These are phyloP conservation scores for Coemansia sp. DNA, from an alignment of 192 early-diverging fungal species.

Conservation along the genomic window DNA sequence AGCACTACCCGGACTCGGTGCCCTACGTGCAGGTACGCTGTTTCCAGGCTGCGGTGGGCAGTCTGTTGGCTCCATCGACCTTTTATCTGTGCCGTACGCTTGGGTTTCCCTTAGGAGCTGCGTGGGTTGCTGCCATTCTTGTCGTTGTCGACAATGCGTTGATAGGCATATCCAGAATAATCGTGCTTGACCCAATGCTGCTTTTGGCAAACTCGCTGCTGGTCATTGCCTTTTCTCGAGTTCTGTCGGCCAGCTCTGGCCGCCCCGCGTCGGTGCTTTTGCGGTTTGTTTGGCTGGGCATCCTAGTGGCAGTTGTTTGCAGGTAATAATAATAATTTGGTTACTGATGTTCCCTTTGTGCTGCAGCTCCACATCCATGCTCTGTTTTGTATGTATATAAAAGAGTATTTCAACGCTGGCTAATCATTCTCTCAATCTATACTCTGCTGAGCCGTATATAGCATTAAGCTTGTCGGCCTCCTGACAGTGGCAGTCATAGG, in stretches of 20 bases:
- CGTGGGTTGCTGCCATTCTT: conserved; percentile 67
- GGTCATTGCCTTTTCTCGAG: conserved; percentile 58
- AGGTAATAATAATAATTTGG: conserved; percentile 40
- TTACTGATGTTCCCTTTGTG: neutral
- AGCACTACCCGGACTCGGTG: conserved; percentile 76
- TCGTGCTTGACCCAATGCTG: conserved; percentile 92
- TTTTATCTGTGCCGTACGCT: conserved; percentile 57
- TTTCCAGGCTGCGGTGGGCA: conserved; percentile 72
- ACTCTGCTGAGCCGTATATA: conserved; percentile 18
- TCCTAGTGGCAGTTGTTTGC: conserved; percentile 69
- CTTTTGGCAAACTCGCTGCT: conserved; percentile 73
- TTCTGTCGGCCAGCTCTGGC: conserved; percentile 54
- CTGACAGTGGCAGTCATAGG: conserved; percentile 84
- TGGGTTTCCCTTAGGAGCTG: conserved; percentile 6
- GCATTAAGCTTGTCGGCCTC: conserved; percentile 92
- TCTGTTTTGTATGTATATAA: neutral
- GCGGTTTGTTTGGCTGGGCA: conserved; percentile 79
- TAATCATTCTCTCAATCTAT: neutral
- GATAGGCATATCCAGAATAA: conserved; percentile 76
- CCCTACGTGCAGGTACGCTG: conserved; percentile 80
- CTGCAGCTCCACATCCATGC: neutral
- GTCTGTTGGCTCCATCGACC: conserved; percentile 74
- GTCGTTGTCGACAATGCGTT: conserved; percentile 67
- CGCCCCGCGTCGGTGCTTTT: conserved; percentile 61
- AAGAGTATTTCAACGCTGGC: neutral